Percentiles rank a stretch among this genome's conserved stretches.
phyloP scores from a whole-genome alignment of 257 asterid genomes.

The Linderniella brevidens region DNA sequence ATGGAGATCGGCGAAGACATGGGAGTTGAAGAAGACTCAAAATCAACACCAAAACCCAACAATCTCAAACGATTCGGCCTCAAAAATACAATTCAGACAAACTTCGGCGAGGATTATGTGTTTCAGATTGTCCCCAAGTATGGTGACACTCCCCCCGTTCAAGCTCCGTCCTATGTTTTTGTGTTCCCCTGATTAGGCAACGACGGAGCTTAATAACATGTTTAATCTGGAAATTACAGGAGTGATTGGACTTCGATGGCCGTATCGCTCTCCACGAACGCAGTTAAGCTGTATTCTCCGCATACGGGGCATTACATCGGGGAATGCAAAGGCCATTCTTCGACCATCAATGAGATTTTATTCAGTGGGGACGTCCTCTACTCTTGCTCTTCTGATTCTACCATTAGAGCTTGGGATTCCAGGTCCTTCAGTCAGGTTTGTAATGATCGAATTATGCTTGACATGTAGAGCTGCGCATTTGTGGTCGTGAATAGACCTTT shows the following conservation, averaged over 20 bases:
- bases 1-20: conserved; percentile 33
- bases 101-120: conserved; percentile 82
- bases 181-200: not conserved
- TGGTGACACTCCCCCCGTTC: not conserved
- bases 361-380: conserved; percentile 48
- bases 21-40: conserved; percentile 60
- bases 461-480: not conserved
- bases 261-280: conserved; percentile 75
- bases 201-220: not conserved
- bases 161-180: not conserved
- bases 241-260: conserved; percentile 87
- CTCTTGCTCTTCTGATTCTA: conserved; percentile 75
- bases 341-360: conserved; percentile 55
- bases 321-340: conserved; percentile 61
- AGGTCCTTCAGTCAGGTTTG: conserved; percentile 70
- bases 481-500: no score
- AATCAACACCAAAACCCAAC: conserved; percentile 6
- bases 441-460: not conserved
- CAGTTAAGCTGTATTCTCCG: conserved; percentile 82
- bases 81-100: conserved; percentile 66
- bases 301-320: conserved; percentile 75
- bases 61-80: conserved; percentile 42
- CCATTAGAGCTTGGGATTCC: conserved; percentile 90
- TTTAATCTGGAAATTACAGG: conserved; percentile 17
- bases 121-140: conserved; percentile 77